These are phyloP conservation scores for Hemileccinum impolitum DNA, from an alignment of 768 basidiomycete genomes.

Conservation along the genomic window DNA sequence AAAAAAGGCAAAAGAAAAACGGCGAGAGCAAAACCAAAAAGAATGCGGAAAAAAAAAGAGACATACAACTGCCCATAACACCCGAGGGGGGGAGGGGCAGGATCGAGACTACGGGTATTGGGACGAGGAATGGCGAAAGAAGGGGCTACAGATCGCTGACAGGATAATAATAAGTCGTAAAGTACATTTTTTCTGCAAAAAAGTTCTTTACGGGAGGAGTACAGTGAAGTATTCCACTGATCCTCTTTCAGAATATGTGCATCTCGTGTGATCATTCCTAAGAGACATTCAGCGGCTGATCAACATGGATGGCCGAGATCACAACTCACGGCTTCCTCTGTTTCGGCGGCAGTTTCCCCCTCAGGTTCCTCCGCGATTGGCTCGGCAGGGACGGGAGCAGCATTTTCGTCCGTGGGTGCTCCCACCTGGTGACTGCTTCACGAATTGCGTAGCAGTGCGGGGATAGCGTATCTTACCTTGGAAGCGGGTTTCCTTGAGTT, in stretches of 20 bases:
- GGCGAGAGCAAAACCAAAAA: constrained; percentile 26
- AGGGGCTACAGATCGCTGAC: constrained; percentile 26
- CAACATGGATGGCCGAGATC: neutral
- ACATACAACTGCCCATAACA: constrained; percentile 16
- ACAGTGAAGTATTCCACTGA: constrained; percentile 10
- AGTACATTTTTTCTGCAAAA: constrained; percentile 33
- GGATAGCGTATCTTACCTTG: constrained; percentile 39
- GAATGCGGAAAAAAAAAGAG: constrained; percentile 8
- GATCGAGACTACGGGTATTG: constrained; percentile 16
- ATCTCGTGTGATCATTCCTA: constrained; percentile 21
- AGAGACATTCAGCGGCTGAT: neutral
- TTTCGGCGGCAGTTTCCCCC: constrained; percentile 39
- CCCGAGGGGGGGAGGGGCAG: too few species aligned
- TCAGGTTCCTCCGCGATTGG: constrained; percentile 59
- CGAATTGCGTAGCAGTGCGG: neutral
- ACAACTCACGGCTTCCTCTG: constrained; percentile 29
- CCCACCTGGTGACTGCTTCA: constrained; percentile 26
- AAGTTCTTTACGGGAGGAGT: constrained; percentile 14
- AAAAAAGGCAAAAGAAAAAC: neutral
- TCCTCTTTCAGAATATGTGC: constrained; percentile 12
- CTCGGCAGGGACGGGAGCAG: constrained; percentile 36
- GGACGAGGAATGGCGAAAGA: constrained; percentile 6
- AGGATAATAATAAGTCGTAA: constrained; percentile 33
- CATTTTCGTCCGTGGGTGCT: constrained; percentile 36
- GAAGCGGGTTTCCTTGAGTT: constrained; percentile 63